Base-by-base conservation (phyloP, 2,329 filamentous ascomycete genomes). In the Diaporthe batatas region DNA sequence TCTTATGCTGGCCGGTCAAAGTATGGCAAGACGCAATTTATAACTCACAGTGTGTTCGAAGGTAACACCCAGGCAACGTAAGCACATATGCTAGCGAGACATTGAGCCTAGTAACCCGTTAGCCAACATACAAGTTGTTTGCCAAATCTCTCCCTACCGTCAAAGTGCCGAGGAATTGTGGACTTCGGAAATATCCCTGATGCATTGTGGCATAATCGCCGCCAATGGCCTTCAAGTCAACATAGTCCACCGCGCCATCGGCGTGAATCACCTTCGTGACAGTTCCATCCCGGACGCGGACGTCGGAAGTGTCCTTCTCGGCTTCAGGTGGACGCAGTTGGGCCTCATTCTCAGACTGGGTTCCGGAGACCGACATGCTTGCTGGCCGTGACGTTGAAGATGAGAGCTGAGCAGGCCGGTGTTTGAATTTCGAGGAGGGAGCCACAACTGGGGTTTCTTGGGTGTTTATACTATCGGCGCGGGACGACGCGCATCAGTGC, bases 201-300 rank as follows among this genome's bases (percentile, higher is more conserved):
- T 83, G 84, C 83, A 86, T 84, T 12, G 78, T 76, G 7, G 81
- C 79, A 6, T 82, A 71, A 4, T 83, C 81, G 11, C 84, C 84
- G 7, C 84, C 84, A n/a, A 86, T 77, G 54, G 83, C 83, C 42
- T 83, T 79, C 3, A 80, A 76, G 73, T 85, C 83, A 73, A 86
- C 79, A 65, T 82, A 80, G 77, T 85, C 82, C 65, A 85, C 76
- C 16, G 81, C 81, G 32, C 84, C 84, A 74, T 86, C 84, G 14
- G 82, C 79, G 72, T 84, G 79, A 47, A 79, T 75, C 18, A 81
- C 77, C 72, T 79, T 80, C 57, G 78, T 77, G n/a, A 79, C 77
- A 16, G 77, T 73, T 39, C 18, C 67, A 42, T 58, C 34, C 47
- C 32, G 67, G 3, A 25, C 18, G 6, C 36, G 32, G 44, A 25